Evolutionary conservation across 768 basidiomycete genomes (phyloP).

Genomic region (Nidularia sp.): DNA sequence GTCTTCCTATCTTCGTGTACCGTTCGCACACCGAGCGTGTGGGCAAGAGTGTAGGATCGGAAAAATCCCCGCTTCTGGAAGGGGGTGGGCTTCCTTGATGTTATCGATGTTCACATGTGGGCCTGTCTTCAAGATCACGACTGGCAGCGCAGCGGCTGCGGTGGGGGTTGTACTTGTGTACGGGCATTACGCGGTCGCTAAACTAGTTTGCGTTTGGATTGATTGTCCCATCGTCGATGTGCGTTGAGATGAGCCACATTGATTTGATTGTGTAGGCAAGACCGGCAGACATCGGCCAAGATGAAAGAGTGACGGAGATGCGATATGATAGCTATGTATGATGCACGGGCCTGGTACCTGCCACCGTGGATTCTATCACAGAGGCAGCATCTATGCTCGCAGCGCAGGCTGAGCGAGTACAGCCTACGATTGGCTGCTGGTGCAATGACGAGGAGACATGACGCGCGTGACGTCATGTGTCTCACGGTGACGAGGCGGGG

Average conservation of each 20-base stretch:
- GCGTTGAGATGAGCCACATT: no score
- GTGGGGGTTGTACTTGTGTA: not conserved
- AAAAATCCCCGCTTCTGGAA: not conserved
- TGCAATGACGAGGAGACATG: not conserved
- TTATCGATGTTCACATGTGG: slow-evolving; percentile 1
- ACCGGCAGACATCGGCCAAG: no score
- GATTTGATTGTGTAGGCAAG: no score
- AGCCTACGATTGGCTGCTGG: not conserved
- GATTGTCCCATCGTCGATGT: no score
- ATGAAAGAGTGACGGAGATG: no score
- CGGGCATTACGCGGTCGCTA: not conserved
- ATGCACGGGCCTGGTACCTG: no score
- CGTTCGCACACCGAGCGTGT: not conserved
- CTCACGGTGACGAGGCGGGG: not conserved
- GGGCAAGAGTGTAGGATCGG: not conserved
- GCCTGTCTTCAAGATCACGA: not conserved
- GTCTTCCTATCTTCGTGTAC: not conserved
- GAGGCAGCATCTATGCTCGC: not conserved
- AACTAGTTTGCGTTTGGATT: no score
- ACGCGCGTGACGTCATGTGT: not conserved
- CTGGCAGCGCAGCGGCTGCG: not conserved
- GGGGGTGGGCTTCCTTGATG: not conserved
- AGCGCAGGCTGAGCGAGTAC: not conserved
- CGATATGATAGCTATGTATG: no score
- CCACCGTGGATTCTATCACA: no score